phyloP scores from a whole-genome alignment of 1,139 yeast genomes.

The Pneumocystis oryctolagi region DNA sequence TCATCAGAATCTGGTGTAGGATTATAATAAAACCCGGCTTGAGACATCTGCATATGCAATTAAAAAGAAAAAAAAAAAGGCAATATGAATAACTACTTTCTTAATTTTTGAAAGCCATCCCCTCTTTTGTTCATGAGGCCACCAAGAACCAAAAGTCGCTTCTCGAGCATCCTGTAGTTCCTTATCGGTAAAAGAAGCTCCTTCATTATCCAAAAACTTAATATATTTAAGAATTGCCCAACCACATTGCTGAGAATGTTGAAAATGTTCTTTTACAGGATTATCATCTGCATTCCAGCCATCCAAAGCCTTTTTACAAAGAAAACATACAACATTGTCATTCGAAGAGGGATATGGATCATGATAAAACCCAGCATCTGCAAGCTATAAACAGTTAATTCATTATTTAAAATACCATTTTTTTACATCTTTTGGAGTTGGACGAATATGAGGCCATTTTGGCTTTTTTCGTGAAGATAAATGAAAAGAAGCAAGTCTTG shows the following conservation, averaged over 20 bases:
- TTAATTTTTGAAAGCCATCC: constrained; percentile 20
- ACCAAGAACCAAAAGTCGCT: constrained; percentile 37
- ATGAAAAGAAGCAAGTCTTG: neutral
- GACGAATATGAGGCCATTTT: constrained; percentile 23
- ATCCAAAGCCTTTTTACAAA: constrained; percentile 34
- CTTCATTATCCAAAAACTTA: constrained; percentile 6
- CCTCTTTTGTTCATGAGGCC: constrained; percentile 38
- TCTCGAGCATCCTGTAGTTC: constrained; percentile 32
- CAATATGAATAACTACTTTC: constrained; percentile 27
- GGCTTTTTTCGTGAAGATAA: constrained; percentile 1
- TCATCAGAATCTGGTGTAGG: constrained; percentile 51
- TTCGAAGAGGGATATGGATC: constrained; percentile 32
- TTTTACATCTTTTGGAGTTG: constrained; percentile 16
- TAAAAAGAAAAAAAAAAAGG: neutral
- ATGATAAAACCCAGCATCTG: constrained; percentile 55
- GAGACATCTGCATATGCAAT: constrained; percentile 38
- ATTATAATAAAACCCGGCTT: constrained; percentile 53
- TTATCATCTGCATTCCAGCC: constrained; percentile 28
- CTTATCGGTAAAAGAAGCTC: constrained; percentile 27
- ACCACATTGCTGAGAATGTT: constrained; percentile 35
- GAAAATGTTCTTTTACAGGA: constrained; percentile 33
- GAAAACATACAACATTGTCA: constrained; percentile 48
- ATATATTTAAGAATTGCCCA: constrained; percentile 21
- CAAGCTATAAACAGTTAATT: constrained; percentile 26
- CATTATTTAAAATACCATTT: neutral